Percentiles rank a stretch among this genome's conserved stretches.
Conservation (phyloP, 1,284 basidiomycete genomes). For the Phlebopus sp. region DNA sequence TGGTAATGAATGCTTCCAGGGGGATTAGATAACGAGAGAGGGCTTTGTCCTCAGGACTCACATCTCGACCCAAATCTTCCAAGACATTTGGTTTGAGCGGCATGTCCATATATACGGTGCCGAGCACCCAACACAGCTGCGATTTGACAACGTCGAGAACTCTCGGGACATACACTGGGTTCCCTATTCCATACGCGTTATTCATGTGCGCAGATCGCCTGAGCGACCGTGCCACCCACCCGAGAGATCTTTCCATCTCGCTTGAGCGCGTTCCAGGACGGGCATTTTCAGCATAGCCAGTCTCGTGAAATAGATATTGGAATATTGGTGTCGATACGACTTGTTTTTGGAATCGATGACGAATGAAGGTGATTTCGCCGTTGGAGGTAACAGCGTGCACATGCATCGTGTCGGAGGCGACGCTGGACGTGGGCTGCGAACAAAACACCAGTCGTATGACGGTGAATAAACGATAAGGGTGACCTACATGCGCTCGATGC, state of each 20-base stretch:
- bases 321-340: slow-evolving; percentile 86
- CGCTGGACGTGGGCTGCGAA: slow-evolving; percentile 15
- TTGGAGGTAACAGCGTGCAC: slow-evolving; percentile 36
- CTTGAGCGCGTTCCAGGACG: slow-evolving; percentile 63
- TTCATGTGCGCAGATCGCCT: slow-evolving; percentile 12
- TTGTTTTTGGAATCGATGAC: slow-evolving; percentile 51
- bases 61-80: slow-evolving; percentile 91
- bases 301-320: slow-evolving; percentile 88
- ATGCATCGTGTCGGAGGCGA: slow-evolving; percentile 20
- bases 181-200: slow-evolving; percentile 41
- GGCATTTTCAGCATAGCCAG: slow-evolving; percentile 61
- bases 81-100: slow-evolving; percentile 96
- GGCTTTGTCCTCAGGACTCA: slow-evolving; percentile 40
- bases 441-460: slow-evolving; percentile 1
- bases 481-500: slow-evolving; percentile 11
- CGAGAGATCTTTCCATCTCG: slow-evolving; percentile 61
- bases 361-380: slow-evolving; percentile 53
- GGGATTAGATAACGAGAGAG: slow-evolving; percentile 4
- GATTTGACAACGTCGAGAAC: slow-evolving; percentile 89
- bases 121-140: slow-evolving; percentile 86
- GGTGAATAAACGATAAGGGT: not conserved
- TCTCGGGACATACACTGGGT: slow-evolving; percentile 74
- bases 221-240: slow-evolving; percentile 14
- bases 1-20: slow-evolving; percentile 78
- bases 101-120: slow-evolving; percentile 98